Base-by-base conservation (phyloP, 2,329 filamentous ascomycete genomes). In the Fusarium pininemorale region DNA sequence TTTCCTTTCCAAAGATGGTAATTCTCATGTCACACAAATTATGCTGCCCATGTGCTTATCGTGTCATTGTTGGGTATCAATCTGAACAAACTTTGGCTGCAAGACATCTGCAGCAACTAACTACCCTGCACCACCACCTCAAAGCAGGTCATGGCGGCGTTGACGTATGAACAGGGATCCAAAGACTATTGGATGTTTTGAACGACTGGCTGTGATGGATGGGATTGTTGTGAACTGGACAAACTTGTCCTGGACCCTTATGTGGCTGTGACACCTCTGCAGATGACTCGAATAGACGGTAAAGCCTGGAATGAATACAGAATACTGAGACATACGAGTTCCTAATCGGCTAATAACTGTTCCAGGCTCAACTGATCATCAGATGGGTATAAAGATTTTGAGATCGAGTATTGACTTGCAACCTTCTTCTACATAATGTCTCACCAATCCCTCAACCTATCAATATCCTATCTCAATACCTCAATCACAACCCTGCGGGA, bases 61-160 rank as follows among this genome's bases (percentile, higher is more conserved):
- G 24, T 50, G 22, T 37, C 37, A 53, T 63, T 22, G n/a, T 54
- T 54, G 42, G 56, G 56, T 59, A 59, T 59, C 56, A 59, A 50
- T 58, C n/a, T 57, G 13, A 26, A 32, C 41, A 58, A 58, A 37
- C 55, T 37, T 39, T 54, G 51, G 35, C 50, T 47, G 58, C 47
- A 64, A 44, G 48, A 58, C 39, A 61, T 58, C 58, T 69, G 54
- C 50, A 73, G 55, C 20, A 60, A 22, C 37, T 35, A 38, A 62
- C 42, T 74, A 75, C 71, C 72, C 72, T 72, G 50, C 60, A 74
- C 48, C 55, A 62, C 48, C 65, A 70, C 32, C 55, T 70, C 53
- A 42, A 30, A 71, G 26, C 20, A 62, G 32, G 26, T 32, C 55
- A 38, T 59, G 53, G 24, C 20, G 38, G 38, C 30, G 58, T 63